Base-by-base conservation (phyloP, 106 monocot species). In the Amphibolis antarctica region DNA sequence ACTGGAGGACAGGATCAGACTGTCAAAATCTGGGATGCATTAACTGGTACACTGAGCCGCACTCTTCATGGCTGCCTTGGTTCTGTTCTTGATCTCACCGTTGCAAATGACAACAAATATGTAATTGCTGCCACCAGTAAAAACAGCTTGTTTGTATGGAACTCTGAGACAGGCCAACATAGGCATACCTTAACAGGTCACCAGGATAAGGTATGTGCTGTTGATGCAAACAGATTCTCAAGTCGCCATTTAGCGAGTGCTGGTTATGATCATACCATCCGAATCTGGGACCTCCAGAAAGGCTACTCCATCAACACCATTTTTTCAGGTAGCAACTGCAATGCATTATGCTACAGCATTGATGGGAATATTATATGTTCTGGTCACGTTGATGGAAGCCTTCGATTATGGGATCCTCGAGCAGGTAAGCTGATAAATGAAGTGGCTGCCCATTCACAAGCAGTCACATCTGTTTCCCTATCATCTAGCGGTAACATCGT, bases 171-270 rank as follows among this genome's bases (percentile, higher is more conserved):
- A 9, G 84, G 84, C 27, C 77, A 90, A 18, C 63, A 82, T 19
- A 75, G 82, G 1, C 96, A 96, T 51, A 80, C 84, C 12, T 76
- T 96, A 2, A 90, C 96, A 0, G 96, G 96, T 26, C 90, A 96
- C 68, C 55, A 59, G 0, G 83, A 82, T 56, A 96, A 90, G 74
- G 96, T 96, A 12, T 96, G 90, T 63, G 76, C 82, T 7, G 96
- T 96, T 2, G 96, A 96, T 68, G 62, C 86, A 15, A 82, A 62
- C 61, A 71, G 63, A 46, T 53, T 62, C 14, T 79, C 84, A 0
- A 76, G 62, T 60, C 84, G 79, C 18, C 69, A 78, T 63, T 44
- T 77, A 5, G 78, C 76, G 17, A 96, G 90, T 56, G 75, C 90
- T 21, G 69, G 84, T 42, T 74, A 79, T 50, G 96, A 96, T 66